phyloP scores from a whole-genome alignment of 2,329 filamentous ascomycete genomes.

The Macroventuria anomochaeta region DNA sequence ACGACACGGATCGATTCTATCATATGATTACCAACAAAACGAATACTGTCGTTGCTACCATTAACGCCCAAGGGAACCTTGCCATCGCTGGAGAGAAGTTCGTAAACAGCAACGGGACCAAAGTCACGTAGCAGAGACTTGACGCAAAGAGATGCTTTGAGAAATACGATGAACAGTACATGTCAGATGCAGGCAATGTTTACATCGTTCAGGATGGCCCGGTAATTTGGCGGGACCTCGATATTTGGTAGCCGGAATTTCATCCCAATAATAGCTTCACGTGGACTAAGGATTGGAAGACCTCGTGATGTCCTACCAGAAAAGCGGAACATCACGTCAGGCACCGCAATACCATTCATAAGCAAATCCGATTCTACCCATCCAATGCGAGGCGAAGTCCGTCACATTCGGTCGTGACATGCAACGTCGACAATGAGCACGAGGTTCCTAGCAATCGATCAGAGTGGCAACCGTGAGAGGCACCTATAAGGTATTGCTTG shows the following conservation, averaged over 20 bases:
- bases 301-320: too few species aligned
- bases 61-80: not conserved
- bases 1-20: constrained; percentile 15
- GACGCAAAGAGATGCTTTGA: constrained; percentile 15
- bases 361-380: constrained; percentile 11
- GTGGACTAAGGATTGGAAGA: not conserved
- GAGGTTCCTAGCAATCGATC: constrained; percentile 15
- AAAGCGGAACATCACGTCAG: not conserved
- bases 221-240: constrained; percentile 15
- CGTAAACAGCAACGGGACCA: not conserved
- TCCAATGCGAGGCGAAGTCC: constrained; percentile 24
- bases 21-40: not conserved
- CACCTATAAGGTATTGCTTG: constrained; percentile 27
- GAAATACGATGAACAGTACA: constrained; percentile 18
- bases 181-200: constrained; percentile 19
- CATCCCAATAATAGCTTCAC: not conserved
- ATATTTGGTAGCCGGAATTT: constrained; percentile 1
- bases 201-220: constrained; percentile 19
- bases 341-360: not conserved
- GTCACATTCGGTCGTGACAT: constrained; percentile 5
- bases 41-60: not conserved
- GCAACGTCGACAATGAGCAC: constrained; percentile 4
- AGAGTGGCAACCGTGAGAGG: constrained; percentile 19
- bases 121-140: not conserved
- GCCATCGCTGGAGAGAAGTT: not conserved